Conservation (phyloP, 148 eudicot genomes). For the Diospyros lotus region DNA sequence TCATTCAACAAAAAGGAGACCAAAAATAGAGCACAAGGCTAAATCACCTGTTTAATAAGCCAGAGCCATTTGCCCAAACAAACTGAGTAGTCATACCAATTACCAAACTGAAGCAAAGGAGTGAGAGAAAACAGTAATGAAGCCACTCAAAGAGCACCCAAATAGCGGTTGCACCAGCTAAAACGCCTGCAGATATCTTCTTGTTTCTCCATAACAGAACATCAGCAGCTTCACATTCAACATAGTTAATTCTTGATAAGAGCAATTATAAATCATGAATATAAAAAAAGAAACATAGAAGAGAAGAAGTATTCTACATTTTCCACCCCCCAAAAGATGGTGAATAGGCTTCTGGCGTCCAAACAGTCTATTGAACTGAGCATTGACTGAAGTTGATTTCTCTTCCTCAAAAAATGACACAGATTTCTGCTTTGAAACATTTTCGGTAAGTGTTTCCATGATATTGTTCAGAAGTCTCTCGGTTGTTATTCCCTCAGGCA, state of each 20-base stretch:
- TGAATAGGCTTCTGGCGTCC: constrained; percentile 85
- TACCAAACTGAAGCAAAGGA: constrained; percentile 50
- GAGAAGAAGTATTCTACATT: constrained; percentile 36
- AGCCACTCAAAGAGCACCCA: constrained; percentile 95
- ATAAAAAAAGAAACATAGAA: background rate
- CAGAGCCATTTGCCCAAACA: constrained; percentile 70
- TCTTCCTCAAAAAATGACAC: constrained; percentile 44
- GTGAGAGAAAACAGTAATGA: constrained; percentile 60
- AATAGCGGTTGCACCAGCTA: constrained; percentile 55
- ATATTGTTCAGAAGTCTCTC: constrained; percentile 73
- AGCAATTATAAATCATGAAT: background rate
- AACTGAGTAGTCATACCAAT: constrained; percentile 65
- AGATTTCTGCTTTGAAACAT: constrained; percentile 45
- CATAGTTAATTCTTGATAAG: background rate
- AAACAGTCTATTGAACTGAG: constrained; percentile 67
- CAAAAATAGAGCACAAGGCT: background rate
- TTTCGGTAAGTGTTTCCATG: constrained; percentile 54
- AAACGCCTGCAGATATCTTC: constrained; percentile 72
- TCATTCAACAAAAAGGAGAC: too few relatives aligned
- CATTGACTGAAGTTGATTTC: constrained; percentile 34
- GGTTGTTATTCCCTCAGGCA: constrained; percentile 73
- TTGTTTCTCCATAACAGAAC: constrained; percentile 93
- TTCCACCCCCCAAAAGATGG: constrained; percentile 86
- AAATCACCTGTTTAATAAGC: constrained; percentile 55
- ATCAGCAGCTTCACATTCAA: constrained; percentile 71